phyloP scores from a whole-genome alignment of 2,329 filamentous ascomycete genomes.

The Exophiala viscosa region DNA sequence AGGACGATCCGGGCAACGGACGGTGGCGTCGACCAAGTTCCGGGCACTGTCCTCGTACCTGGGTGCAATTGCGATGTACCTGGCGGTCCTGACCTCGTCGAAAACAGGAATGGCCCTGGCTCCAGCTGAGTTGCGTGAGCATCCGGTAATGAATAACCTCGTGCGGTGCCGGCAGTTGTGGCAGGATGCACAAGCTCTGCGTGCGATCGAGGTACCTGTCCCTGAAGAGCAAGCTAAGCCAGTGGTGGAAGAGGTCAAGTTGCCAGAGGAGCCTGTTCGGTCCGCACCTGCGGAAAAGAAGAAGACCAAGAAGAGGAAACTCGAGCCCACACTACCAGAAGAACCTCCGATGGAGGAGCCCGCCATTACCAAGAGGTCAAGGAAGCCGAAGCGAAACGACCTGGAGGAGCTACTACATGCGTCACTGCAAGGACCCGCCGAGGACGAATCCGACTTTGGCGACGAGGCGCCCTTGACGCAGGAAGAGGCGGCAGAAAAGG shows the following conservation, averaged over 20 bases:
- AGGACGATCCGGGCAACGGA: constrained; percentile 31
- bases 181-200: constrained; percentile 68
- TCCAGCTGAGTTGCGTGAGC: constrained; percentile 77
- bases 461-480: constrained; percentile 79
- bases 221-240: constrained; percentile 16
- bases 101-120: constrained; percentile 65
- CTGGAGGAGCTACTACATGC: constrained; percentile 38
- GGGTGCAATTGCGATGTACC: constrained; percentile 85
- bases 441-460: constrained; percentile 83
- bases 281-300: constrained; percentile 33
- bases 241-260: constrained; percentile 23
- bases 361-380: constrained; percentile 58
- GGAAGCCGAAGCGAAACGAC: constrained; percentile 51
- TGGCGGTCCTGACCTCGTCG: constrained; percentile 77
- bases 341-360: background rate
- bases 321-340: constrained; percentile 43
- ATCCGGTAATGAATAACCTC: constrained; percentile 83
- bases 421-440: constrained; percentile 37
- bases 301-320: constrained; percentile 48
- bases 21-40: constrained; percentile 67
- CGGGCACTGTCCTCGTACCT: constrained; percentile 82
- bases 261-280: constrained; percentile 39
- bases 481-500: constrained; percentile 79
- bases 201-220: constrained; percentile 44
- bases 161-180: constrained; percentile 77